A percentile compares a stretch with the other conserved stretches of the same genome.
These are phyloP conservation scores for Oryza glumipatula DNA, from an alignment of 176 grass and related monocot species.

Conservation along the genomic window DNA sequence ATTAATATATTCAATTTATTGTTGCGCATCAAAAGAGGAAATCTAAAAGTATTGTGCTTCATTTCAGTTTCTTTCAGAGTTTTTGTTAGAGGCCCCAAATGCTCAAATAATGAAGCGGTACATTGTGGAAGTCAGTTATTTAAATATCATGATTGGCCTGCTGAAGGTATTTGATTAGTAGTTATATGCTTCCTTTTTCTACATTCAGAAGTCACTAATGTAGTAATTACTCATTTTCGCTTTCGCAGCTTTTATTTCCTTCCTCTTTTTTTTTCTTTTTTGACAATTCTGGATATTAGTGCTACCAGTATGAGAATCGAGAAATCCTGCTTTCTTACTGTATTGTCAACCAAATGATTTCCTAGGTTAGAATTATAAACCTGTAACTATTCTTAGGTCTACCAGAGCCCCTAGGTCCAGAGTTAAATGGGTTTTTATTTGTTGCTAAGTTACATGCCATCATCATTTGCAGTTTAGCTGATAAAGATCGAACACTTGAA, in stretches of 20 bases:
- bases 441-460: slow-evolving; percentile 8
- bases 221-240: slow-evolving; percentile 2
- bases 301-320: slow-evolving; percentile 19
- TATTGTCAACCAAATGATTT: slow-evolving; percentile 2
- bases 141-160: slow-evolving; percentile 73
- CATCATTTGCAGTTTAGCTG: slow-evolving; percentile 13
- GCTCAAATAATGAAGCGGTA: slow-evolving; percentile 97
- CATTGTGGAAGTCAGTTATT: slow-evolving; percentile 82
- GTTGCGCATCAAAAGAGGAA: slow-evolving; percentile 16
- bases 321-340: slow-evolving; percentile 19
- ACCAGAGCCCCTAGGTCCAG: slow-evolving; percentile 2
- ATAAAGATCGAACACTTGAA: background rate
- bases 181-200: slow-evolving; percentile 18
- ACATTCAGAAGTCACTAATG: slow-evolving; percentile 27
- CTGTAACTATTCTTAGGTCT: slow-evolving; percentile 12
- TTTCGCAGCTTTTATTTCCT: background rate
- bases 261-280: background rate
- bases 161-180: slow-evolving; percentile 81
- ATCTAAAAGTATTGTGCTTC: slow-evolving; percentile 20
- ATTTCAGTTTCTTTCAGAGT: slow-evolving; percentile 95
- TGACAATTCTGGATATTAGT: slow-evolving; percentile 9
- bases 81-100: slow-evolving; percentile 90
- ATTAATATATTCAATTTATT: slow-evolving; percentile 18
- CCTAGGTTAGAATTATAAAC: slow-evolving; percentile 1
- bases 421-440: slow-evolving; percentile 27